A percentile compares a stretch with the other conserved stretches of the same genome.
phyloP scores from a whole-genome alignment of 768 basidiomycete genomes.

The Kwoniella mangroviensis region DNA sequence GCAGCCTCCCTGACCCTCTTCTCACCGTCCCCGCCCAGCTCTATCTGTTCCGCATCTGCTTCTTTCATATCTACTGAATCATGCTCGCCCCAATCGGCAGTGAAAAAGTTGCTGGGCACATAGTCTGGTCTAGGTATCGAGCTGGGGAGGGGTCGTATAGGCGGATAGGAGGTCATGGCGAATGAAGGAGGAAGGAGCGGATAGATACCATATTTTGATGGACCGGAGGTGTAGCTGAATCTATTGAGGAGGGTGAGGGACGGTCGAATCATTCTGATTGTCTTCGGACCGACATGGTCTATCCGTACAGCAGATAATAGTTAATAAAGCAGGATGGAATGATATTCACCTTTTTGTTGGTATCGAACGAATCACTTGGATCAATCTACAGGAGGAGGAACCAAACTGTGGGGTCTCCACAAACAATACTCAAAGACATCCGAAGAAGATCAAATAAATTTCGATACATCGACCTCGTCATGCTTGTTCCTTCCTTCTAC shows the following conservation, averaged over 20 bases:
- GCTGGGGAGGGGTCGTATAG: conserved; percentile 62
- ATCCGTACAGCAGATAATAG: too few relatives aligned
- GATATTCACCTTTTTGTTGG: background rate
- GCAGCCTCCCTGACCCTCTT: conserved; percentile 64
- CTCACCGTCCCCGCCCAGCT: conserved; percentile 61
- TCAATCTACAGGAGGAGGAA: background rate
- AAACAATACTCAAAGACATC: background rate
- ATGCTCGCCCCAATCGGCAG: conserved; percentile 38
- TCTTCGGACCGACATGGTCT: background rate
- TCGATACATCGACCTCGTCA: background rate
- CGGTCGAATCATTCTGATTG: background rate
- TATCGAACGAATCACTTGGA: background rate
- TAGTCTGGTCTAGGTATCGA: conserved; percentile 68
- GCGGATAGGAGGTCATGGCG: conserved; percentile 41
- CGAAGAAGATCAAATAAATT: background rate
- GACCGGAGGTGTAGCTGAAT: conserved; percentile 8
- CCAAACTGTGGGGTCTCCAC: conserved; percentile 2
- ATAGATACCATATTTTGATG: conserved; percentile 39
- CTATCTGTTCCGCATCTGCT: background rate
- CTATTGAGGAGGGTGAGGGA: background rate
- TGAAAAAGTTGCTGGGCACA: conserved; percentile 57
- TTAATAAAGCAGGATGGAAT: too few relatives aligned
- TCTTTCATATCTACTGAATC: conserved; percentile 17
- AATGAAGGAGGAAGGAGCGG: conserved; percentile 30
- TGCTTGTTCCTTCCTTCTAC: too few relatives aligned